Evolutionary conservation across 179 eudicot species (phyloP), one percentile per base, ranked within the genome.

Genomic region (Carnegiea gigantea): DNA sequence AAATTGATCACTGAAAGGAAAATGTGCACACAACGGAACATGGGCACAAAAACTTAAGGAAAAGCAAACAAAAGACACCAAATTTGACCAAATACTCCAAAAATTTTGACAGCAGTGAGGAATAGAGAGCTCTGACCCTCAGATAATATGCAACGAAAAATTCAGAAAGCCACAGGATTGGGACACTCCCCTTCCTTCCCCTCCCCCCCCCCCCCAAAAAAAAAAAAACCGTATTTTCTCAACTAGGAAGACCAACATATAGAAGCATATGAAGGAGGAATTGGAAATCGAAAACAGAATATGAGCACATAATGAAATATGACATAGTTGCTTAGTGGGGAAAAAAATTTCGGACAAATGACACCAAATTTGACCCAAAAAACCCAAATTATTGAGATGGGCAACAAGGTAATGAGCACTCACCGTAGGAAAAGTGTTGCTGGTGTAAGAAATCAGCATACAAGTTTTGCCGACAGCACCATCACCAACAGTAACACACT

Each of bases 401-500:
- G 65, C 8, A 43, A 57, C 14, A n/a, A 70, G 75, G 72, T 70
- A 70, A 13, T 20, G 43, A 46, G 76, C 49, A 70, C 76, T 15
- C 21, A 79, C 81, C 26, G 81, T 79, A 36, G 81, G 81, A 24
- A 79, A 79, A 79, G 76, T 79, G 65, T 79, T 79, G 76, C 81
- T 78, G 73, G 80, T 78, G 73, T 78, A 78, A 5, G 80, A 78
- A 64, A 78, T 78, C 12, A 78, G 51, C 81, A 79, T 79, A 79
- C 81, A 79, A 70, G 81, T 79, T 51, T 79, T 67, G 24, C 78
- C 75, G n/a, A 83, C 85, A 73, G 81, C 81, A 30, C 81, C 81
- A 70, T 79, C 81, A 70, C 81, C 81, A 26, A 79, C 81, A 3
- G 81, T 79, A n/a, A 79, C 81, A 79, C 81, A 79, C 76, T 79